Conservation (phyloP, 192 early-diverging fungal species). For the Gamsiella multidivaricata region DNA sequence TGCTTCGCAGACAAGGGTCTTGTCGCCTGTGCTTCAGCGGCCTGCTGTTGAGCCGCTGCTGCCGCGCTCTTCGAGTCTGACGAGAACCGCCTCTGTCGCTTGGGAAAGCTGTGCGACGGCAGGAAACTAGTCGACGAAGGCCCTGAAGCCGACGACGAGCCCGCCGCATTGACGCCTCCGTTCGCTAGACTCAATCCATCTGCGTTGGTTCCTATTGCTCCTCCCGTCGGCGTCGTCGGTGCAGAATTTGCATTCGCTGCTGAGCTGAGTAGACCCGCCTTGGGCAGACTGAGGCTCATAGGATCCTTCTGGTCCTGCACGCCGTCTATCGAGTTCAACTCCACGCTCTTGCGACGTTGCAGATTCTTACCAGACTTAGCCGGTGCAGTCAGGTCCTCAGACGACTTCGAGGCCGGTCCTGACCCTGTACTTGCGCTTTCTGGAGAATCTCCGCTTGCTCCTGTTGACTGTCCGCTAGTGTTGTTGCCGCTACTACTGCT, state of each 20-base stretch:
- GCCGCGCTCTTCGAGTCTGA: slow-evolving; percentile 46
- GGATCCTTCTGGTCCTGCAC: slow-evolving; percentile 31
- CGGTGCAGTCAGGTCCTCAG: slow-evolving; percentile 24
- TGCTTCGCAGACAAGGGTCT: slow-evolving; percentile 36
- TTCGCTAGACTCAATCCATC: slow-evolving; percentile 6
- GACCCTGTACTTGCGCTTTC: too few relatives aligned
- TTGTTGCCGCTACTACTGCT: too few relatives aligned
- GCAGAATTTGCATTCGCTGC: slow-evolving; percentile 12
- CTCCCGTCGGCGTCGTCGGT: slow-evolving; percentile 43
- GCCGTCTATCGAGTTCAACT: slow-evolving; percentile 17
- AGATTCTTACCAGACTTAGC: slow-evolving; percentile 20
- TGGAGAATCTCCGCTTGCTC: neutral
- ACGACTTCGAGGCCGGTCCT: slow-evolving; percentile 21
- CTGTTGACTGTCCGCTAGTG: slow-evolving; percentile 3
- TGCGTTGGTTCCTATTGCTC: neutral
- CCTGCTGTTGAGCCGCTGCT: slow-evolving; percentile 30
- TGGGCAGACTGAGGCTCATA: slow-evolving; percentile 28
- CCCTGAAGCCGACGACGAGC: neutral
- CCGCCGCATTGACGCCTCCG: slow-evolving; percentile 1
- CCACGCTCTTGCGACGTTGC: slow-evolving; percentile 45
- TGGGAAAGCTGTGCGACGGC: slow-evolving; percentile 40
- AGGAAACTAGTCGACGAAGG: slow-evolving; percentile 13
- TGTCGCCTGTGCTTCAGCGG: slow-evolving; percentile 20
- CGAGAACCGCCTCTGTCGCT: slow-evolving; percentile 56
- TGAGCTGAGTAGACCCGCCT: neutral